Evolutionary conservation across 495 filamentous ascomycete species (phyloP), one percentile per base, ranked within the genome.

Genomic region (Melanomma pulvis-pyrius): DNA sequence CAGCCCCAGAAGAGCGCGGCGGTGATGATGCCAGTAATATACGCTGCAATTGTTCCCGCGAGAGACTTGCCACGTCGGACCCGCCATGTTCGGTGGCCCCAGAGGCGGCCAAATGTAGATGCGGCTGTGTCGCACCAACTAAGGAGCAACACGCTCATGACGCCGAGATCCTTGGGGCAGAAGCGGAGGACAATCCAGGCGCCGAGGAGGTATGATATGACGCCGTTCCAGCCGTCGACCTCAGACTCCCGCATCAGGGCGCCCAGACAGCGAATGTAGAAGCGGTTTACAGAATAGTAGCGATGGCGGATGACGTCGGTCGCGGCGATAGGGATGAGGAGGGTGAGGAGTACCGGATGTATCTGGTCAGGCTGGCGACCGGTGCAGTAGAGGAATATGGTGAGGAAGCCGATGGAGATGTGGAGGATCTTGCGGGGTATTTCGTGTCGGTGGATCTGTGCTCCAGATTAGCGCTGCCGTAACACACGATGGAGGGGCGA

Each of bases 111-210:
- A 60, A 98, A 89, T 0, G 94, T 99, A 70, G 88, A 92, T 2
- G 94, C 94, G 41, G 94, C 96, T 5, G 96, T 97, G 73, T 99
- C 94, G 75, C 94, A 99, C 94, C 94, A 99, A 70, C 89, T 93
- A 8, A 99, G 84, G 53, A 99, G 82, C 62, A 98, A 80, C 15
- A 97, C 87, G 24, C 88, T 85, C 81, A 99, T 88, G 9, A 96
- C 87, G 1, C 88, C 92, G n/a, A 98, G 84, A 68, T 99, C 94
- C 76, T 97, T 98, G 26, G 92, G 92, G 75, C 92, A 93, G 76
- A 91, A 92, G 61, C 85, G 82, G 46, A 99, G 83, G 25, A 91
- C 92, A 19, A 86, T 83, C 82, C 92, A 97, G 22, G 92, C 88
- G 15, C 94, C 94, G 12, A 96, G 83, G 6, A 99, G 84, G 72